Conservation (phyloP, 2,329 filamentous ascomycete genomes). For the Aurifilum marmelostoma region DNA sequence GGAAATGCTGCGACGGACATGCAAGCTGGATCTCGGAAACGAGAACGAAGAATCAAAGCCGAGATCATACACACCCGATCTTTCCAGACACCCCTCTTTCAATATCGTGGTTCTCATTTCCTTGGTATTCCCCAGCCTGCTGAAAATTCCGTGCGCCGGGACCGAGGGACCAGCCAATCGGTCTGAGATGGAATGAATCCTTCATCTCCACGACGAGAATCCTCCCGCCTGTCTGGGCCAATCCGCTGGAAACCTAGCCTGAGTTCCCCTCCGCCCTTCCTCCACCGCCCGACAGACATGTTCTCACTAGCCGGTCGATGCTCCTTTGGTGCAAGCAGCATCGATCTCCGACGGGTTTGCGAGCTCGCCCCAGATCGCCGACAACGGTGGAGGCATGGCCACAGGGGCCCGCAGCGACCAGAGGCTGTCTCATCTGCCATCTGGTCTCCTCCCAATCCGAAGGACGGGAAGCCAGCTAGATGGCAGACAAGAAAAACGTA, state of each 20-base stretch:
- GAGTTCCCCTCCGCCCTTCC: background rate
- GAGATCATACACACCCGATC: background rate
- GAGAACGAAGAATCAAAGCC: background rate
- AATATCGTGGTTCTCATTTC: background rate
- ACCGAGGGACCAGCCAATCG: conserved; percentile 5
- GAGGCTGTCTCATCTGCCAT: background rate
- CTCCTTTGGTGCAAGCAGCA: background rate
- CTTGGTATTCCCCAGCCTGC: background rate
- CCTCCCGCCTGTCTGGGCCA: background rate
- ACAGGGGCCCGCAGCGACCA: background rate
- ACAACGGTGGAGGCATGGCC: background rate
- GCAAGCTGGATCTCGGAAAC: background rate
- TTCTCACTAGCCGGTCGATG: background rate
- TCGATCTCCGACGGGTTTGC: background rate
- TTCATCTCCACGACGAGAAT: conserved; percentile 9
- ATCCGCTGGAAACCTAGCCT: background rate
- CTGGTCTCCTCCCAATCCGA: background rate
- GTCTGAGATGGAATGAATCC: conserved; percentile 2
- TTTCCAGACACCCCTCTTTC: background rate
- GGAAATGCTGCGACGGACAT: background rate
- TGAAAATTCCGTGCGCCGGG: background rate
- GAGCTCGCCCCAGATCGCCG: background rate
- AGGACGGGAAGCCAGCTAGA: background rate
- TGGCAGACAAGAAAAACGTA: background rate
- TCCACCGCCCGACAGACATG: background rate